A percentile compares a stretch with the other conserved stretches of the same genome.
phyloP scores from a whole-genome alignment of 2,329 filamentous ascomycete species.

The Ilyonectria sp. region DNA sequence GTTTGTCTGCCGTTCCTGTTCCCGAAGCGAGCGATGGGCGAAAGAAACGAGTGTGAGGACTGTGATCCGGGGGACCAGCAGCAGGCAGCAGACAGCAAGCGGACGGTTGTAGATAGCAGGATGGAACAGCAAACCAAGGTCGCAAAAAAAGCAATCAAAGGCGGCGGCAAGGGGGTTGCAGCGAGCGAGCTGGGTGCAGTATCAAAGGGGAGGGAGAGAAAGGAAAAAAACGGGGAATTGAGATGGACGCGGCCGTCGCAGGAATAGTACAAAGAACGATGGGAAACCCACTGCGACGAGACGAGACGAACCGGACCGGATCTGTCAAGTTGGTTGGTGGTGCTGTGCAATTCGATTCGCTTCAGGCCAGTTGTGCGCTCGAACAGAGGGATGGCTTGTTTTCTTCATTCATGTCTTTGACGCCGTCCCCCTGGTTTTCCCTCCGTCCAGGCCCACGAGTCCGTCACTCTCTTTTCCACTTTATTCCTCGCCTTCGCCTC shows the following conservation, averaged over 20 bases:
- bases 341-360: too few relatives aligned
- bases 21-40: background rate
- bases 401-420: conserved; percentile 1
- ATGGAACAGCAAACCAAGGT: background rate
- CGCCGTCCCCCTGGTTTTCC: background rate
- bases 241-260: background rate
- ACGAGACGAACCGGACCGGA: background rate
- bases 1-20: background rate
- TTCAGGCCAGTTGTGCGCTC: too few relatives aligned
- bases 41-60: background rate
- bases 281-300: background rate
- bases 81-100: background rate
- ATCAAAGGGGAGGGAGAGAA: conserved; percentile 10
- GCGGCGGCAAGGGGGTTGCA: background rate
- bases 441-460: too few relatives aligned
- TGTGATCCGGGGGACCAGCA: background rate
- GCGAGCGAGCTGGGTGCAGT: background rate
- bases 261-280: background rate
- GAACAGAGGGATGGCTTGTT: too few relatives aligned
- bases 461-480: background rate
- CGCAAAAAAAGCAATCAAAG: background rate
- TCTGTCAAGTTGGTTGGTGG: too few relatives aligned
- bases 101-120: background rate
- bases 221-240: background rate
- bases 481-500: conserved; percentile 22